Conservation (phyloP, 345 rosid species). For the Acer saccharum region DNA sequence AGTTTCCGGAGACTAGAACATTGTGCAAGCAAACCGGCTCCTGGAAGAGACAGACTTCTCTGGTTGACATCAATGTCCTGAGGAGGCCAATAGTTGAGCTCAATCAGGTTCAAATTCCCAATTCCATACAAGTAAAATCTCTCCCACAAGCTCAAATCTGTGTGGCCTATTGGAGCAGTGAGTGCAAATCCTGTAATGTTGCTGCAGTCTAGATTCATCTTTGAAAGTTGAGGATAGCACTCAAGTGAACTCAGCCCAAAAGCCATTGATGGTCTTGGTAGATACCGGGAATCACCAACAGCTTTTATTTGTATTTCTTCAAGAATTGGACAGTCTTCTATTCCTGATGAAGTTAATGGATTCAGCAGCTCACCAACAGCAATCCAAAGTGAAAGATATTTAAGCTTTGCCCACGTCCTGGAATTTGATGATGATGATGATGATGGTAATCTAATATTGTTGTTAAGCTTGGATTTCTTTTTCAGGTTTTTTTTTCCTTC, state of each 20-base stretch:
- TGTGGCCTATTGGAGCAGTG: slow-evolving; percentile 77
- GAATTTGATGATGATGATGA: slow-evolving; percentile 18
- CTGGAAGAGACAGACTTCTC: slow-evolving; percentile 76
- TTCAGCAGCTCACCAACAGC: slow-evolving; percentile 62
- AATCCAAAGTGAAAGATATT: slow-evolving; percentile 77
- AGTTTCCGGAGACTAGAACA: slow-evolving; percentile 73
- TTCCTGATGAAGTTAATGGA: slow-evolving; percentile 59
- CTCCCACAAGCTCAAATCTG: slow-evolving; percentile 93
- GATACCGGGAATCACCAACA: slow-evolving; percentile 80
- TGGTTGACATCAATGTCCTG: slow-evolving; percentile 87
- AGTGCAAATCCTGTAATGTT: slow-evolving; percentile 67
- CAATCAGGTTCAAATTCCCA: slow-evolving; percentile 51
- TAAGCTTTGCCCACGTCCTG: slow-evolving; percentile 66
- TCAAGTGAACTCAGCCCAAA: slow-evolving; percentile 70
- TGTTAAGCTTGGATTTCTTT: slow-evolving; percentile 51
- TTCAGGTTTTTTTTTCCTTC: slow-evolving; percentile 32
- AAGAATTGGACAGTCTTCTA: slow-evolving; percentile 72
- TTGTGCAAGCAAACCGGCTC: slow-evolving; percentile 69
- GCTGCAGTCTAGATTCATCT: slow-evolving; percentile 77
- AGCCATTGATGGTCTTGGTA: slow-evolving; percentile 45
- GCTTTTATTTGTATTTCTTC: slow-evolving; percentile 78
- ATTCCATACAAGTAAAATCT: slow-evolving; percentile 81
- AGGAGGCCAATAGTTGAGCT: slow-evolving; percentile 94
- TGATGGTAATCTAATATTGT: background rate
- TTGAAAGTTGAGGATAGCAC: slow-evolving; percentile 61